Evolutionary conservation across 116 monocot species (phyloP), one percentile per base, ranked within the genome.

Genomic region (Dioscorea cayenensis): DNA sequence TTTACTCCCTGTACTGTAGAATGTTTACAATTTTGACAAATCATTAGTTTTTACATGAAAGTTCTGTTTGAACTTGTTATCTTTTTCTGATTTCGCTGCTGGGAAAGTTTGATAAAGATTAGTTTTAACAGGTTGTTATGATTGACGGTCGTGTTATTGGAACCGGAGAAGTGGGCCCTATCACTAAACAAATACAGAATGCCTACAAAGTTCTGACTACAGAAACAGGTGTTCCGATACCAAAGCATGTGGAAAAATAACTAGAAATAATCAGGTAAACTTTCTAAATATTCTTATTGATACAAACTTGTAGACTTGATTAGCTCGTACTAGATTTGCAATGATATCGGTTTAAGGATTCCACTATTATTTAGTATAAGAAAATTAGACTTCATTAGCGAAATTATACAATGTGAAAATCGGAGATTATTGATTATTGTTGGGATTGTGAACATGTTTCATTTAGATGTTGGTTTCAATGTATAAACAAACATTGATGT

Each of bases 121-220:
- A 14, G 25, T 36, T 59, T 72, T 67, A 49, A 72, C 68, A 95
- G 95, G 95, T 88, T 49, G 74, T 88, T 13, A 88, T 88, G 96
- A 92, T 96, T 50, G 96, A 96, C 67, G 96, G 96, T 5, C 96
- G 92, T 8, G 65, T 83, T 2, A 81, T 90, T 64, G 90, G 92
- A 48, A 71, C 85, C 67, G 96, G 92, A 63, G 61, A 96, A 81
- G 90, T 92, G 7, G 96, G 96, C 14, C 82, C 90, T 3, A 71
- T 96, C 20, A 96, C 92, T 10, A 82, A 76, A 70, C 77, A 75
- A 82, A 81, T 96, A 29, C 92, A 96, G 70, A 73, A 76, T 72
- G 88, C 87, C 51, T 96, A 92, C 78, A 92, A 71, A 69, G 71
- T 64, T 18, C 63, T 90, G 7, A 88, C 96, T 12, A 72, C 77